phyloP scores from a whole-genome alignment of 1,284 basidiomycete genomes.

The Ganoderma sinense region DNA sequence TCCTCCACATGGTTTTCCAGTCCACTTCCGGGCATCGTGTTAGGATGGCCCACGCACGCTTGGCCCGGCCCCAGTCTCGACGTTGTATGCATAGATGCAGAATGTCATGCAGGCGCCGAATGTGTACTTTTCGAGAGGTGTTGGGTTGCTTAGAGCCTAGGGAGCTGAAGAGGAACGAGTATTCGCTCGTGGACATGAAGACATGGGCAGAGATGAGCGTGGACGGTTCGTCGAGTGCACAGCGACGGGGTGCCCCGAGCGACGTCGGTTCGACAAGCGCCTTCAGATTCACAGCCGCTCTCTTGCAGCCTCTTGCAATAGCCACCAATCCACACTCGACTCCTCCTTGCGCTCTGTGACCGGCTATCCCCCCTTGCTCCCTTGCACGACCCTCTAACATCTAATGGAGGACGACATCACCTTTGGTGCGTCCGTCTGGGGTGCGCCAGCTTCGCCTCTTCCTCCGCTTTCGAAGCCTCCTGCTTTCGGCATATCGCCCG shows the following conservation, averaged over 20 bases:
- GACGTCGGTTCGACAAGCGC: conserved; percentile 9
- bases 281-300: no score
- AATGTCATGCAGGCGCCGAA: conserved; percentile 77
- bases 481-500: conserved; percentile 34
- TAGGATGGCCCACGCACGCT: conserved; percentile 81
- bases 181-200: conserved; percentile 42
- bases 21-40: conserved; percentile 85
- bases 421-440: conserved; percentile 80
- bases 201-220: background rate
- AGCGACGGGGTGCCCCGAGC: background rate
- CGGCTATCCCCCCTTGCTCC: background rate
- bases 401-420: conserved; percentile 74
- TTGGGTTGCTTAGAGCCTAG: conserved; percentile 51
- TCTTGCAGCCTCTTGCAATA: conserved; percentile 18
- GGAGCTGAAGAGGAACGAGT: conserved; percentile 63
- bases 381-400: background rate
- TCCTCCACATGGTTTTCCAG: conserved; percentile 81
- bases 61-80: conserved; percentile 71
- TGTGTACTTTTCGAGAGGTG: conserved; percentile 70
- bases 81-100: conserved; percentile 79
- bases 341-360: background rate
- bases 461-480: conserved; percentile 36
- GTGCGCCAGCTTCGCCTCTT: conserved; percentile 45
- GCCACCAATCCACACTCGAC: background rate
- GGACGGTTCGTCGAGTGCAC: background rate